Evolutionary conservation across 257 asterid genomes (phyloP).

Genomic region (Scutellaria baicalensis): DNA sequence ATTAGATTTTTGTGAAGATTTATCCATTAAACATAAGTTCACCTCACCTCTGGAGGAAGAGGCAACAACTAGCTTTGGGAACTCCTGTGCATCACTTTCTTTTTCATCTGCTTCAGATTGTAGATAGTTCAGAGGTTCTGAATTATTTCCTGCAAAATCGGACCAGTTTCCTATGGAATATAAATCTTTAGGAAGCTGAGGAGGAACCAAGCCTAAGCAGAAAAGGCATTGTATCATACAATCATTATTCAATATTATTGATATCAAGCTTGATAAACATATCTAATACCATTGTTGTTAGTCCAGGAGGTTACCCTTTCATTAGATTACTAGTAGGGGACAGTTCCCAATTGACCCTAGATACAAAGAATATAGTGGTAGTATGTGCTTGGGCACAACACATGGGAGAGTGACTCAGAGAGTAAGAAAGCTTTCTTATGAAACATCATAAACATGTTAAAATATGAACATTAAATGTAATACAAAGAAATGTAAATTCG

Average conservation of each 20-base stretch:
- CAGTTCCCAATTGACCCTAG: not conserved
- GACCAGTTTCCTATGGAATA: conserved; percentile 10
- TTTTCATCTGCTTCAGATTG: conserved; percentile 8
- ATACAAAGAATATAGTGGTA: not conserved
- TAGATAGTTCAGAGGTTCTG: conserved; percentile 8
- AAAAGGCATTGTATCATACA: not conserved
- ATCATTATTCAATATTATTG: not conserved
- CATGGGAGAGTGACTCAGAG: not conserved
- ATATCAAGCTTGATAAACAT: not conserved
- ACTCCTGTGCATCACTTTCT: not conserved
- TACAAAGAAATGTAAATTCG: not conserved
- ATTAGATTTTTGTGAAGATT: conserved; percentile 10
- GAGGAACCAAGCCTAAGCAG: conserved; percentile 5
- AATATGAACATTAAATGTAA: not conserved
- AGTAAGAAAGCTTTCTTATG: not conserved
- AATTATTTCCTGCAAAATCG: conserved; percentile 6
- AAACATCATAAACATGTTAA: not conserved
- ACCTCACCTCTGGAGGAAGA: conserved; percentile 35
- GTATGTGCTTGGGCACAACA: not conserved
- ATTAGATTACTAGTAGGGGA: not conserved
- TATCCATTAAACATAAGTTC: conserved; percentile 23
- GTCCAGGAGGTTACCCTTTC: not conserved
- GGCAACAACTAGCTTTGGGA: conserved; percentile 28
- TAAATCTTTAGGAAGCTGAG: conserved; percentile 9
- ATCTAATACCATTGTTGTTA: not conserved